These are phyloP conservation scores for Alopecurus myosuroides DNA, from an alignment of 176 grass and related monocot genomes.

Conservation along the genomic window DNA sequence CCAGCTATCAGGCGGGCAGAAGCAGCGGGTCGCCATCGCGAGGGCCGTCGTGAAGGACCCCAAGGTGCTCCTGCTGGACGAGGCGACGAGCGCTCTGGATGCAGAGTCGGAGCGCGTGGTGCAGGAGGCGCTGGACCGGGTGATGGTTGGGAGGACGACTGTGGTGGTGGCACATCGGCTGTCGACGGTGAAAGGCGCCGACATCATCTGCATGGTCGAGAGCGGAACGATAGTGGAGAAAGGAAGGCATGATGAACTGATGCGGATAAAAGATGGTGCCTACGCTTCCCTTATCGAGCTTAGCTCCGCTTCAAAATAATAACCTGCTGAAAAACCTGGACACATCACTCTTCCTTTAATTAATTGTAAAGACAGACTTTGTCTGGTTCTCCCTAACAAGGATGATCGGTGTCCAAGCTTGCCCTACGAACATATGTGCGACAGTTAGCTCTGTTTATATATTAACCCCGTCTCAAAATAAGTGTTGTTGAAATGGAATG, in stretches of 20 bases:
- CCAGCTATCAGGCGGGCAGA: constrained; percentile 77
- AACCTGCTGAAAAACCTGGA: background rate
- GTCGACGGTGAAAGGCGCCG: constrained; percentile 51
- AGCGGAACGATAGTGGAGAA: constrained; percentile 55
- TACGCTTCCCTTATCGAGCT: constrained; percentile 73
- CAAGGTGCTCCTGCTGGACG: constrained; percentile 68
- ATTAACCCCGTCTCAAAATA: no score
- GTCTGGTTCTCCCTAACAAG: background rate
- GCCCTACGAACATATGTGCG: background rate
- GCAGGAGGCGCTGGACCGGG: constrained; percentile 73
- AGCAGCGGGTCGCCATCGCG: constrained; percentile 78
- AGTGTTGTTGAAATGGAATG: no score
- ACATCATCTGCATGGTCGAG: constrained; percentile 49
- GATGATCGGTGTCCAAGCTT: background rate
- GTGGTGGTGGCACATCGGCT: constrained; percentile 67
- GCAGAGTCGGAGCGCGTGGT: constrained; percentile 58
- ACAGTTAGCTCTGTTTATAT: background rate
- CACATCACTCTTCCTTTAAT: background rate
- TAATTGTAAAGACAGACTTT: background rate
- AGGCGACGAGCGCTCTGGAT: constrained; percentile 79
- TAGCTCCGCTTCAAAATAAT: constrained; percentile 19
- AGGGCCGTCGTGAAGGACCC: constrained; percentile 71
- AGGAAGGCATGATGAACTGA: constrained; percentile 58
- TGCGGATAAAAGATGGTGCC: constrained; percentile 36
- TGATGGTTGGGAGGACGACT: constrained; percentile 47